Evolutionary conservation across 352 stramenopile genomes (phyloP), one percentile per base, ranked within the genome.

Genomic region (Pythium brassicae): DNA sequence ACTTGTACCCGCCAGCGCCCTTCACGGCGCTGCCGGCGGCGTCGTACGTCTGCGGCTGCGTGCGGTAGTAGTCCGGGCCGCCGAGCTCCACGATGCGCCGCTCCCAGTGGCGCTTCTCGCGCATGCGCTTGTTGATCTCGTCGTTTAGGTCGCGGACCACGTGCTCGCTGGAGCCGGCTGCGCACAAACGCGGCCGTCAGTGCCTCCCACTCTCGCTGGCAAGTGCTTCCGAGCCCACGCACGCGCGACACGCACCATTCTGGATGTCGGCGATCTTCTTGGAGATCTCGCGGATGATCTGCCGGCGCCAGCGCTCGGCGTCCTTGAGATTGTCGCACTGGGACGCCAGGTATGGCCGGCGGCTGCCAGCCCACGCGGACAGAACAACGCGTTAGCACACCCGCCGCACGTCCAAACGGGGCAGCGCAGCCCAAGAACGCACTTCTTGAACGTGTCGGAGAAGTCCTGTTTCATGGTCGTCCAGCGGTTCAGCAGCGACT

Each of bases 401-500:
- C 26, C 42, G 39, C 23, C n/a, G 17, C 25, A 26, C 17, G 11
- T 15, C 4, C 19, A 29, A 17, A 8, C 15, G 6, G 3, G 17
- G 17, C 4, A 45, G 37, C 26, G 52, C 26, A 54, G 29, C 23
- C 12, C 37, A 15, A 43, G 37, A 8, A 69, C 72, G 44, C 49
- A 92, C 83, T 86, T 87, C 55, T 89, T 87, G 60, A 93, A 89
- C 32, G 81, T 91, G 54, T 86, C 78, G 25, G 73, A 76, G 57
- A 96, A 89, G 61, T 98, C 80, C 64, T 98, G 83, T 45, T 98
- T 98, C 92, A 99, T 98, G 32, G 81, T 87, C 60, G 96, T 95
- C 96, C 96, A 99, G 87, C 98, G 97, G 74, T 99, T 99, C 58
- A 99, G 78, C 85, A 99, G 96, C 53, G 86, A 92, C 72, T 98